Percentiles rank a stretch among this genome's conserved stretches.
Evolutionary conservation across 108 stramenopile genomes (phyloP).

Genomic region (Conticribra weissflogii): DNA sequence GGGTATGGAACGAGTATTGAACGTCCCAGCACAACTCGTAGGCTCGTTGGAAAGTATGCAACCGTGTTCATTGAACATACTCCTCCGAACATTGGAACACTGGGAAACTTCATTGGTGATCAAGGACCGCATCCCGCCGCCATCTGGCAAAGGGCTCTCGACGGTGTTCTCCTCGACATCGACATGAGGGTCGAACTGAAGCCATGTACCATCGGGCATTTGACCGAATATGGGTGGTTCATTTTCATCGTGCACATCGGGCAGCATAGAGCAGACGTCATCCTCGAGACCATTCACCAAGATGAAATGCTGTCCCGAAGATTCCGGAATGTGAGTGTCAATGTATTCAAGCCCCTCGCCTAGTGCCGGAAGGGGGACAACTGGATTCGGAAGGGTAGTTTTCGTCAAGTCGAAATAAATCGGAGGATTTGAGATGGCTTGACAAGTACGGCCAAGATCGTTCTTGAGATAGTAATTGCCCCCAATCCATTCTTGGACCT

Average conservation of each 20-base stretch:
- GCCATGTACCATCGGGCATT: background rate
- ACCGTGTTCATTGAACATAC: background rate
- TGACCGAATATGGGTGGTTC: conserved; percentile 22
- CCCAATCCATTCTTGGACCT: conserved; percentile 11
- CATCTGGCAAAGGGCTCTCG: conserved; percentile 56
- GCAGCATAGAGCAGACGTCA: conserved; percentile 26
- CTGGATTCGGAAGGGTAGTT: conserved; percentile 25
- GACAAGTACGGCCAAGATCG: conserved; percentile 25
- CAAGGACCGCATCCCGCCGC: conserved; percentile 24
- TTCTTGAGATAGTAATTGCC: conserved; percentile 9
- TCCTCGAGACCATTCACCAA: conserved; percentile 30
- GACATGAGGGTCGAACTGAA: conserved; percentile 41
- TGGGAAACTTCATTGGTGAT: background rate
- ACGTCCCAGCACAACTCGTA: background rate
- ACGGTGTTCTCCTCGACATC: conserved; percentile 51
- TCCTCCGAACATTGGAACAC: background rate
- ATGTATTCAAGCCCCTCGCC: conserved; percentile 26
- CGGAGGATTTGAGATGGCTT: conserved; percentile 28
- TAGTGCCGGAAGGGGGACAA: conserved; percentile 28
- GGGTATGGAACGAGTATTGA: background rate
- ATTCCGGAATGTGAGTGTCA: conserved; percentile 16
- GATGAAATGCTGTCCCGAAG: conserved; percentile 31
- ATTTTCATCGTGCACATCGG: conserved; percentile 33
- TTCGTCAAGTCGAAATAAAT: conserved; percentile 26
- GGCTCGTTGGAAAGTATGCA: background rate